Percentiles rank a stretch among this genome's conserved stretches.
These are phyloP conservation scores for Ganoderma lucidum DNA, from an alignment of 1,284 basidiomycete species.

Conservation along the genomic window DNA sequence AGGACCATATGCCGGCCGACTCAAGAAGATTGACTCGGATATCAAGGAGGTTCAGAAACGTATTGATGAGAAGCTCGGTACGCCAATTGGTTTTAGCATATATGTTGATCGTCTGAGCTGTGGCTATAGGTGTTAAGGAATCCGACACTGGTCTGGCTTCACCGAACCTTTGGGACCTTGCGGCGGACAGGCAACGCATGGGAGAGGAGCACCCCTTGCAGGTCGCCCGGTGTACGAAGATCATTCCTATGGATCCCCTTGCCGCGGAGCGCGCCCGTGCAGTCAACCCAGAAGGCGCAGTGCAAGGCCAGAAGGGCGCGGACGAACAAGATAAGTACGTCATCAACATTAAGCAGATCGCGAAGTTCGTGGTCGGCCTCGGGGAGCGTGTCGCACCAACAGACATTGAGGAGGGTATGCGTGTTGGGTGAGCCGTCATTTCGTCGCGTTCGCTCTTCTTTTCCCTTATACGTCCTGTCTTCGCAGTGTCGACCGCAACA, in stretches of 20 bases:
- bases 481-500: slow-evolving; percentile 85
- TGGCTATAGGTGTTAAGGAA: slow-evolving; percentile 86
- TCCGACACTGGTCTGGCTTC: slow-evolving; percentile 97
- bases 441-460: slow-evolving; percentile 28
- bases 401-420: slow-evolving; percentile 99
- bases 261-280: slow-evolving; percentile 77
- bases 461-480: background rate
- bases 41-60: slow-evolving; percentile 98
- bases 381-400: slow-evolving; percentile 97
- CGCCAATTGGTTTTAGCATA: slow-evolving; percentile 32
- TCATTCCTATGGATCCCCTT: slow-evolving; percentile 85
- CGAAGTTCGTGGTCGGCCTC: slow-evolving; percentile 98
- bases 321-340: slow-evolving; percentile 99
- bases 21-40: slow-evolving; percentile 93
- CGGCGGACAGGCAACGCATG: slow-evolving; percentile 90
- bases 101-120: background rate
- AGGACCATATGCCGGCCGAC: slow-evolving; percentile 92
- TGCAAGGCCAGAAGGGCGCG: slow-evolving; percentile 87
- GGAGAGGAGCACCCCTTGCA: slow-evolving; percentile 93
- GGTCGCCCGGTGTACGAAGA: slow-evolving; percentile 98
- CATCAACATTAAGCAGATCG: slow-evolving; percentile 99
- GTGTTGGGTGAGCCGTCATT: slow-evolving; percentile 82
- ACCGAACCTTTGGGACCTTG: slow-evolving; percentile 96
- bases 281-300: slow-evolving; percentile 76
- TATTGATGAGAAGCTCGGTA: slow-evolving; percentile 95